Base-by-base conservation (phyloP, 139 green algal genomes). In the Spirogloea muscicola region DNA sequence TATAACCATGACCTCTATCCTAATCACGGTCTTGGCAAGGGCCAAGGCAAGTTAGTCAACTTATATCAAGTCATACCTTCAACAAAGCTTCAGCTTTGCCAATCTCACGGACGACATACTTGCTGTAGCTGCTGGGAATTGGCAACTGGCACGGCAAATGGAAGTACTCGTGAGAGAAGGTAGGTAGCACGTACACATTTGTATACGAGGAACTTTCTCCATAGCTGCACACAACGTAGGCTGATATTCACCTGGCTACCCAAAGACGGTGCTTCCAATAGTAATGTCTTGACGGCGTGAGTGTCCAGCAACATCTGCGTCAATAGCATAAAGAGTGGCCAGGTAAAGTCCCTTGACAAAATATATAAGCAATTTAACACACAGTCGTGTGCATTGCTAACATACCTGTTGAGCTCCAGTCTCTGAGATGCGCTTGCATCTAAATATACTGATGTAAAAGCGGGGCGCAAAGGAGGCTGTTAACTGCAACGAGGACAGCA, bases 391-490 rank as follows among this genome's bases (percentile, higher is more conserved):
- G n/a, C 21, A 21, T 31, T 55, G 21, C 21, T 31, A 55, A 55
- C 21, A 55, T 55, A 77, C 69, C 55, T 77, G 84, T 74, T 88
- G 84, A 6, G 73, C 78, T 0, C 84, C 84, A 1, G 61, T 72
- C 7, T 84, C 79, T 18, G 68, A 84, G 31, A 88, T 70, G 13
- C 59, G 49, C 46, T 82, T 74, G 66, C 65, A 81, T 36, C 72
- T 69, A 55, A 88, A 82, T 18, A 88, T 75, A 2, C 59, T 74
- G 27, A 90, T 88, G 3, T 89, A 83, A 71, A 93, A 87, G 40
- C 91, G 85, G 9, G 90, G 89, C 27, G 91, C 84, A 67, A 98
- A 95, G 38, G 88, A 89, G 39, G 87, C 76, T 31, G 87, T 88
- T 83, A 96, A 82, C 89, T 97, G 69, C 21, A 70, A 10, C 9